Percentiles rank a stretch among this genome's conserved stretches.
Evolutionary conservation across 306 rosid genomes (phyloP).

Genomic region (Pachyrhizus erosus): DNA sequence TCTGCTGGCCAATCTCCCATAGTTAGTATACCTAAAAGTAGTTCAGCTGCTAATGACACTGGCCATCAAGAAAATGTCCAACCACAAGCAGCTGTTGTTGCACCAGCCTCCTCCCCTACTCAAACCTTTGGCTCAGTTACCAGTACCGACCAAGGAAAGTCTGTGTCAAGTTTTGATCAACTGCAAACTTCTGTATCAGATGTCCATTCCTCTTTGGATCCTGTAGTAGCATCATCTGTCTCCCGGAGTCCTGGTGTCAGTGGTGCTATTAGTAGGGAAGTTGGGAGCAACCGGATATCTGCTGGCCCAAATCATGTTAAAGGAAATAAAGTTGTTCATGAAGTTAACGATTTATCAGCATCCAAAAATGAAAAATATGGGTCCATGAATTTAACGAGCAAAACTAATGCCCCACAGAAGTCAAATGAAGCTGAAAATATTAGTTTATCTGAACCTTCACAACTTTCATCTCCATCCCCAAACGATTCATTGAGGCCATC

Average conservation of each 20-base stretch:
- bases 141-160: conserved; percentile 47
- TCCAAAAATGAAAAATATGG: conserved; percentile 49
- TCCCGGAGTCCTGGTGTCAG: conserved; percentile 34
- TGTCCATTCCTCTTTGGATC: conserved; percentile 55
- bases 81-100: conserved; percentile 47
- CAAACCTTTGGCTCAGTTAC: conserved; percentile 42
- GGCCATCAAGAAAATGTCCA: conserved; percentile 49
- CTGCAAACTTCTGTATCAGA: conserved; percentile 47
- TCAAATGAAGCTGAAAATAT: conserved; percentile 48
- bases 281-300: conserved; percentile 44
- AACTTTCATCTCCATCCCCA: conserved; percentile 39
- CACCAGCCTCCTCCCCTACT: conserved; percentile 48
- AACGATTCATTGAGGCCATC: conserved; percentile 50
- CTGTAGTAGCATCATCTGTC: conserved; percentile 49
- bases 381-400: conserved; percentile 36
- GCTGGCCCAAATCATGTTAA: conserved; percentile 48
- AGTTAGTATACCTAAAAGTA: conserved; percentile 44
- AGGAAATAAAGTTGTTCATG: conserved; percentile 45
- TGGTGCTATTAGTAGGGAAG: conserved; percentile 48
- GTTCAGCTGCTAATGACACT: conserved; percentile 42
- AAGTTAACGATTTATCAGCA: conserved; percentile 46
- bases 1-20: conserved; percentile 44
- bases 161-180: conserved; percentile 48
- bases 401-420: conserved; percentile 40
- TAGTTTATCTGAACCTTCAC: conserved; percentile 38